Conservation (phyloP, 1,139 yeast genomes). For the Zygosaccharomyces sapae region DNA sequence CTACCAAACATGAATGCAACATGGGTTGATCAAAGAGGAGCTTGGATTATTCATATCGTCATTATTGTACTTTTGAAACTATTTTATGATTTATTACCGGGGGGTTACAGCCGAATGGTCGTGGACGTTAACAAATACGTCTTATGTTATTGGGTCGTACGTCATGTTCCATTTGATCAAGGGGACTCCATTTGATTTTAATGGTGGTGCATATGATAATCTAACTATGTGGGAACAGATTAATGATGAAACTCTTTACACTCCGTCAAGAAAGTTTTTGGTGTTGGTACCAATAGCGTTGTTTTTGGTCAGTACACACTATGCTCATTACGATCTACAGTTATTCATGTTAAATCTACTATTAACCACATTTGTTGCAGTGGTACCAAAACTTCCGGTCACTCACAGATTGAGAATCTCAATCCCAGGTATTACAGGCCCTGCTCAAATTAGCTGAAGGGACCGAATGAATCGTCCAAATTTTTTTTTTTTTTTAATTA, state of each 20-base stretch:
- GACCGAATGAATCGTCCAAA: neutral
- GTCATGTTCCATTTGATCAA: conserved; percentile 95
- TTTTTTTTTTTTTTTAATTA: neutral
- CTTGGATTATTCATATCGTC: conserved; percentile 91
- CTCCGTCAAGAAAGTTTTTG: conserved; percentile 91
- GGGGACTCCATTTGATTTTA: conserved; percentile 96
- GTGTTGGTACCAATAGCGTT: conserved; percentile 86
- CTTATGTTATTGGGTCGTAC: conserved; percentile 87
- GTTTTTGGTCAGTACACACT: conserved; percentile 85
- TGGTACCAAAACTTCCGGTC: conserved; percentile 83
- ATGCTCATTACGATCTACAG: conserved; percentile 76
- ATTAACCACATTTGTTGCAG: conserved; percentile 72
- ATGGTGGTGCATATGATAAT: conserved; percentile 93
- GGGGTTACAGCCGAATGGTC: conserved; percentile 76
- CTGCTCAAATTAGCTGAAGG: conserved; percentile 33
- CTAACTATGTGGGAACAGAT: conserved; percentile 99
- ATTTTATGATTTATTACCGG: conserved; percentile 72
- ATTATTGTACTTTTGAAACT: conserved; percentile 69
- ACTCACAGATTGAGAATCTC: conserved; percentile 75
- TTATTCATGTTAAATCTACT: conserved; percentile 75
- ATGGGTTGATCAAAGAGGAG: conserved; percentile 95
- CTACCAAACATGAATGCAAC: conserved; percentile 88
- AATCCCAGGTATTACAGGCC: conserved; percentile 43
- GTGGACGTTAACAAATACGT: conserved; percentile 90
- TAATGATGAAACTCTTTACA: conserved; percentile 94